phyloP scores from a whole-genome alignment of 495 filamentous ascomycete genomes.

The Podospora tetraspora region DNA sequence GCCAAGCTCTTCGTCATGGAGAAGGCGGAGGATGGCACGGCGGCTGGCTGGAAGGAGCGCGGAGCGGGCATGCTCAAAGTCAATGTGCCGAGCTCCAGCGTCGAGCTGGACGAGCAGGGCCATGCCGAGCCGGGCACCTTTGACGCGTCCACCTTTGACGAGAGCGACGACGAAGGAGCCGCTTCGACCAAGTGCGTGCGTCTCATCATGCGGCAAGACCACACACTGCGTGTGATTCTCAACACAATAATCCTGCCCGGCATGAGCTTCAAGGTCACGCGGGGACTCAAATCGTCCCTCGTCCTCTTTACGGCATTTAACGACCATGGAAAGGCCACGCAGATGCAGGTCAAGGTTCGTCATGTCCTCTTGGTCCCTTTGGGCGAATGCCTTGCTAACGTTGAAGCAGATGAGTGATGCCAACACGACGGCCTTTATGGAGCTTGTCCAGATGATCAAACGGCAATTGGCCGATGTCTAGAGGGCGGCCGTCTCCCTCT shows the following conservation, averaged over 20 bases:
- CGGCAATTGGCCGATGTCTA: conserved; percentile 30
- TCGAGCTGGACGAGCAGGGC: conserved; percentile 43
- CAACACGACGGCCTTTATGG: conserved; percentile 40
- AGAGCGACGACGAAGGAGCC: conserved; percentile 36
- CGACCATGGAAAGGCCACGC: conserved; percentile 47
- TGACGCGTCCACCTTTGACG: conserved; percentile 44
- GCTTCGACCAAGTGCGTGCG: conserved; percentile 42
- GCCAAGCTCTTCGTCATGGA: conserved; percentile 74
- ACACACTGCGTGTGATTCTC: conserved; percentile 76
- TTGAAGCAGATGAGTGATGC: conserved; percentile 38
- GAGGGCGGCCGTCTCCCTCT: background rate
- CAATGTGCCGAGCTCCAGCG: conserved; percentile 57
- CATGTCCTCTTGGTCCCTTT: background rate
- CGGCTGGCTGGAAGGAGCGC: conserved; percentile 72
- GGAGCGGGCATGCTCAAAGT: conserved; percentile 78
- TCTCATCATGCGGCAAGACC: conserved; percentile 83
- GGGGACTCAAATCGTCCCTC: conserved; percentile 52
- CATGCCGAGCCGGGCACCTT: conserved; percentile 39
- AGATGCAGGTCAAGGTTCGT: conserved; percentile 68
- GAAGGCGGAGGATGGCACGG: conserved; percentile 35
- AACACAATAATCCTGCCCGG: conserved; percentile 71
- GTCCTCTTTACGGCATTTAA: conserved; percentile 54
- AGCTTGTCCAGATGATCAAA: conserved; percentile 38
- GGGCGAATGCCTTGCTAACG: conserved; percentile 4
- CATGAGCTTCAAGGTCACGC: conserved; percentile 66